Evolutionary conservation across 2,329 filamentous ascomycete genomes (phyloP), one percentile per base, ranked within the genome.

Genomic region (Coccinonectria pachysandricola): DNA sequence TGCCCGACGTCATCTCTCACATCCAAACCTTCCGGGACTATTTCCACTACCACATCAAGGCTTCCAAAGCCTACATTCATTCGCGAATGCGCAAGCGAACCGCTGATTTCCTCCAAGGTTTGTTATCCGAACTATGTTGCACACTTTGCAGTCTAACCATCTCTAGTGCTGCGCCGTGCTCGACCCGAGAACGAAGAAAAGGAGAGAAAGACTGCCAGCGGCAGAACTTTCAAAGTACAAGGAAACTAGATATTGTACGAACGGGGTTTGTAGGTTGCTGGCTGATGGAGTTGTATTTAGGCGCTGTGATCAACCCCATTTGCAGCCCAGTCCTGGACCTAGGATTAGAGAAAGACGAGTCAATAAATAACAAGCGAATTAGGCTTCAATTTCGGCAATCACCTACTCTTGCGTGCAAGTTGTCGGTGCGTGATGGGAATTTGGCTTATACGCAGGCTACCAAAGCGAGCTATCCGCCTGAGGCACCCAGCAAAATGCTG

Each of bases 41-140:
- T 60, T 98, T 99, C 69, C 91, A 99, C 59, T 99, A 99, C 58
- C 91, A 98, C 60, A 98, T 98, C 62, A 98, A 98, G 64, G 92
- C 91, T 15, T 95, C 87, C 37, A 98, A 98, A 68, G 91, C 92
- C 27, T 98, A 95, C 52, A 98, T 98, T 41, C 91, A 98, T 68
- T 92, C 87, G 17, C 76, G 92, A 49, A 98, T 98, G 91, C 79
- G 91, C 53, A 84, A 88, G 65, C 76, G 91, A 56, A 98, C 92
- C 7, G 91, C 91, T 25, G 92, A 98, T 57, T 98, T 98, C 65
- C 75, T 98, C 31, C 92, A 98, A 72, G 84, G 85, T 88, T 65
- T 53, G 68, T 44, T 17, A 14, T n/a, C 5, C 15, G 7, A 8
- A n/a, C n/a, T n/a, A 6, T 12, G 8, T 7, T 9, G 4, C 2